Evolutionary conservation across 129 eudicot genomes (phyloP).

Genomic region (Cynara cardunculus): DNA sequence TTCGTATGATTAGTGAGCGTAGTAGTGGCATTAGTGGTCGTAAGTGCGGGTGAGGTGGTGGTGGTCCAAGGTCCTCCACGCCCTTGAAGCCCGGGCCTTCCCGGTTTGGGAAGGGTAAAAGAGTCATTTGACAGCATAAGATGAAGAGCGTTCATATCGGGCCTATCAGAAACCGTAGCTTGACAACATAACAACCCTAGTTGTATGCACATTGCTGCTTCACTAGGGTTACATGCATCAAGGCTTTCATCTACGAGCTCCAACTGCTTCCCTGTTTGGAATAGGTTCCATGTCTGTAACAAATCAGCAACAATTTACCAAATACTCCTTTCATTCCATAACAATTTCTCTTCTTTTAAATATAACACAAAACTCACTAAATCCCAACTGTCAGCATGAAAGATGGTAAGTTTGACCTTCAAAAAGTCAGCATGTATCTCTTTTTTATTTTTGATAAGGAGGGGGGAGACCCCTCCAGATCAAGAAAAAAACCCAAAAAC

Average conservation of each 20-base stretch:
- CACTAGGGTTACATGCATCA: constrained; percentile 36
- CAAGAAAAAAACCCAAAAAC: too few relatives aligned
- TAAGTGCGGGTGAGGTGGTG: constrained; percentile 36
- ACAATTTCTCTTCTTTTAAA: background rate
- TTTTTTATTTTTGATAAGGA: too few relatives aligned
- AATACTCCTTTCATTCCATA: background rate
- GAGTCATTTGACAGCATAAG: constrained; percentile 72
- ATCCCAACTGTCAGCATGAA: background rate
- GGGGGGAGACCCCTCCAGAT: too few relatives aligned
- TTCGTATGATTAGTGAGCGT: constrained; percentile 27
- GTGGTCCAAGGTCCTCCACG: constrained; percentile 57
- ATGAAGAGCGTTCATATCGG: constrained; percentile 69
- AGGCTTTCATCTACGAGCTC: constrained; percentile 59
- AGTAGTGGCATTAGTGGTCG: constrained; percentile 37
- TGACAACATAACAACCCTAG: constrained; percentile 83
- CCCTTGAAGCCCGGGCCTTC: constrained; percentile 78
- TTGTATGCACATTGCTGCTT: constrained; percentile 75
- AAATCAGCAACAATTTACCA: background rate
- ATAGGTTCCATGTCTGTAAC: constrained; percentile 67
- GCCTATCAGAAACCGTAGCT: constrained; percentile 65
- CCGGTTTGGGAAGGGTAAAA: constrained; percentile 58
- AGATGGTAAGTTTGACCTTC: background rate
- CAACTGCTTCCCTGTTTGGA: constrained; percentile 47
- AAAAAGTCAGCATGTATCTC: background rate
- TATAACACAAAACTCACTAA: background rate